Conservation (phyloP, 768 basidiomycete species). For the Trametes coccinea region DNA sequence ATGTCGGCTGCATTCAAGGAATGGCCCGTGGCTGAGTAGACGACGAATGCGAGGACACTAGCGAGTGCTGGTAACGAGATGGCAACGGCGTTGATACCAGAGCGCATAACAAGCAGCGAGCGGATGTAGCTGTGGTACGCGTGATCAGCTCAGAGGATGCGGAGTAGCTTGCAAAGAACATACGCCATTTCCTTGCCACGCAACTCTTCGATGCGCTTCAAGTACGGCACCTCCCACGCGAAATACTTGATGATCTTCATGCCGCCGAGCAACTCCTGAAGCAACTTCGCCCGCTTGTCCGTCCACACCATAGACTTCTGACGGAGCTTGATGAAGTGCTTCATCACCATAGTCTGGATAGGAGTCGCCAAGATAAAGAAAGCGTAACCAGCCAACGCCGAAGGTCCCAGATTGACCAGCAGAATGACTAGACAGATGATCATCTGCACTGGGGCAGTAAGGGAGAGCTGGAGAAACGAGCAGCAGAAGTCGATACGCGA, state of each 20-base stretch:
- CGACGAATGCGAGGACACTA: conserved; percentile 74
- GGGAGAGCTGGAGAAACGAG: conserved; percentile 79
- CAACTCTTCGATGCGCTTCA: conserved; percentile 69
- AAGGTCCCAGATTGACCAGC: conserved; percentile 67
- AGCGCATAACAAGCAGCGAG: conserved; percentile 61
- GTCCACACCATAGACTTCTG: conserved; percentile 84
- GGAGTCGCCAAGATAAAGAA: conserved; percentile 74
- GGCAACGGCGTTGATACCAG: conserved; percentile 67
- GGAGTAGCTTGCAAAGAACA: conserved; percentile 27
- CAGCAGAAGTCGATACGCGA: conserved; percentile 89
- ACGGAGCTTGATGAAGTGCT: conserved; percentile 64
- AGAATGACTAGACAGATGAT: conserved; percentile 75
- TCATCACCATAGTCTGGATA: conserved; percentile 72
- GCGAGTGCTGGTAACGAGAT: conserved; percentile 77
- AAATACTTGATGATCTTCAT: conserved; percentile 95
- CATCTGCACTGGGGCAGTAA: conserved; percentile 78
- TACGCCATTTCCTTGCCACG: conserved; percentile 72
- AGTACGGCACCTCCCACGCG: conserved; percentile 83
- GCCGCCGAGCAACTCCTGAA: conserved; percentile 86
- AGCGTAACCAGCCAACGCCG: conserved; percentile 55
- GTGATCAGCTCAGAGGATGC: conserved; percentile 4
- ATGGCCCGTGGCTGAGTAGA: conserved; percentile 76
- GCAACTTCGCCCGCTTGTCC: conserved; percentile 83
- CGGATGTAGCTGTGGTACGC: conserved; percentile 54
- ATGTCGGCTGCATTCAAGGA: conserved; percentile 65